Base-by-base conservation (phyloP, 2,329 filamentous ascomycete genomes). In the Verticillium albo-atrum region DNA sequence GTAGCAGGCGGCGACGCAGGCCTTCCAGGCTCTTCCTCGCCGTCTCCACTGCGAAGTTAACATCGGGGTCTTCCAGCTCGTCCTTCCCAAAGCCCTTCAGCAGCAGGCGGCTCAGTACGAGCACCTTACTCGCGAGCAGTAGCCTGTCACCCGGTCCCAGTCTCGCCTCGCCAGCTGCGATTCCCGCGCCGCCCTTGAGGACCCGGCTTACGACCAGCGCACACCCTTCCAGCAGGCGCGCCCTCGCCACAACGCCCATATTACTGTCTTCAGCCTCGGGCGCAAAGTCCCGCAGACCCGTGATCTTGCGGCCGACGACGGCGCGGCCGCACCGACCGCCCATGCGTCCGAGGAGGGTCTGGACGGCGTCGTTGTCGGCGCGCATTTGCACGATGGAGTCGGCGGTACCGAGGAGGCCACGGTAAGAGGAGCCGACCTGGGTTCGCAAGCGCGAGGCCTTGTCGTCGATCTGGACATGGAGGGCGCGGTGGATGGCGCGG, bases 341-440 rank as follows among this genome's bases (percentile, higher is more conserved):
- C 77, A 97, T 89, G 61, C 81, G 81, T 17, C 83, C 83, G 56
- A 98, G 81, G 37, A 87, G 84, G 5, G 80, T 77, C 73, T 97
- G 92, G 17, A 92, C 89, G 14, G 80, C 77, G 62, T 88, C 84
- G 76, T 95, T 94, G 70, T 94, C 87, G 42, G 75, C 76, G 65
- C 91, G 89, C 91, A 98, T 97, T 62, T 88, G 84, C 58, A 97
- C 89, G 65, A 98, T 98, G n/a, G 88, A 88, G 75, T 97, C 93
- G 58, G 94, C 94, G 0, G 94, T 97, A 57, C 91, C 91, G 27
- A 98, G 86, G 9, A 98, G 86, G 68, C 95, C 91, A 66, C 94
- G 90, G 75, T 98, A 98, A 68, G 83, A 87, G 60, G 77, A 80
- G 65, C 86, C 86, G 62, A 89, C 86, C 70, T 87, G 83, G 20